Percentiles rank a stretch among this genome's conserved stretches.
Conservation (phyloP, 1,284 basidiomycete genomes). For the Ceratobasidium sp. region DNA sequence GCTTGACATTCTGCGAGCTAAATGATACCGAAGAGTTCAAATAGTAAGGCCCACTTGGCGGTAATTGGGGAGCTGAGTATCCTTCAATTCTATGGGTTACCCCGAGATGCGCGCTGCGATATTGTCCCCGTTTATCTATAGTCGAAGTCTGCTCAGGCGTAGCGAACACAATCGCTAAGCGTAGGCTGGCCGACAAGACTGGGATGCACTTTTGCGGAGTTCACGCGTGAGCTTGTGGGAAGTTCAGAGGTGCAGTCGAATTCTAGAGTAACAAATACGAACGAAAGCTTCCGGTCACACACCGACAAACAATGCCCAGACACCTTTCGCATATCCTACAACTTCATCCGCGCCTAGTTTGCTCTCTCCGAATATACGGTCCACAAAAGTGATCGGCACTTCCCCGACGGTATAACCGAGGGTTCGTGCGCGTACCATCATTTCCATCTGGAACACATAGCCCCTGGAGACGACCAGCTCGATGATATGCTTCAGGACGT, state of each 20-base stretch:
- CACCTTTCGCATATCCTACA: slow-evolving; percentile 88
- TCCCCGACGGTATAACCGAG: slow-evolving; percentile 88
- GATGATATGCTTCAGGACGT: slow-evolving; percentile 84
- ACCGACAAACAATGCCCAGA: slow-evolving; percentile 79
- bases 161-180: too few species aligned
- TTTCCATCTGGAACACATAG: slow-evolving; percentile 98
- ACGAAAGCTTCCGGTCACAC: slow-evolving; percentile 59
- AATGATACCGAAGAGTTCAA: too few species aligned
- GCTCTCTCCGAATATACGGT: slow-evolving; percentile 91
- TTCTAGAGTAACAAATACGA: slow-evolving; percentile 1
- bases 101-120: too few species aligned
- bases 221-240: background rate
- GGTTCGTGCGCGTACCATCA: slow-evolving; percentile 88
- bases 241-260: background rate
- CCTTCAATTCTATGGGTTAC: too few species aligned
- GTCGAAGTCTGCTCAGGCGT: too few species aligned
- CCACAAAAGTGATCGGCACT: slow-evolving; percentile 93
- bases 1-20: too few species aligned
- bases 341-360: slow-evolving; percentile 91
- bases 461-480: slow-evolving; percentile 84
- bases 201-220: background rate
- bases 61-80: too few species aligned
- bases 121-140: too few species aligned
- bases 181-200: background rate
- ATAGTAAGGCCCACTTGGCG: too few species aligned